Base-by-base conservation (phyloP, 176 grass and related monocot genomes). In the Oryza punctata region DNA sequence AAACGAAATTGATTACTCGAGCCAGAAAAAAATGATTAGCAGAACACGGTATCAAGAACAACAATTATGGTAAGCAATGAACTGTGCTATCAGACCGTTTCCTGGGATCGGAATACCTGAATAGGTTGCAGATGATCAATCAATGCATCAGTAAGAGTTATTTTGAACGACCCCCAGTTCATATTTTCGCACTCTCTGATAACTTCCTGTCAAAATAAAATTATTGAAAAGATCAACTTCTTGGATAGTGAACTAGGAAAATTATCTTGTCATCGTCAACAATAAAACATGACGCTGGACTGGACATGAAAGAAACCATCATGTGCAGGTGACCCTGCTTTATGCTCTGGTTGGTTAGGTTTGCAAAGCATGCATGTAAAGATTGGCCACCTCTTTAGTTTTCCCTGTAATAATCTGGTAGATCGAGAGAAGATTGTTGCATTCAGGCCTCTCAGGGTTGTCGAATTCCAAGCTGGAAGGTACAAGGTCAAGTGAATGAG, bases 141-240 rank as follows among this genome's bases (percentile, higher is more conserved):
- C 61, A 96, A 81, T 40, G 91, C 91, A 85, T 98, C 96, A 14
- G 91, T 90, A 60, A 98, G 89, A 49, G 75, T 92, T 60, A 28
- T 41, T 73, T 98, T 98, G 77, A 98, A 98, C 73, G 93, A 79
- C 12, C 96, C 96, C 96, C 96, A 98, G 79, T 94, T 96, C 96
- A 98, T 94, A 89, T 93, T 76, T 94, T 85, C 79, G 65, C 93
- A 98, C 82, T 98, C 96, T 0, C 73, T 64, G 65, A 79, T 61
- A 90, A 98, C 87, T 92, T 98, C 93, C 96, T 98, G 93, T 19
- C 12, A 74, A 70, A 79, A 64, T 27, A 45, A 78, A 63, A 67
- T 69, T 50, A 70, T 19, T 30, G n/a, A 54, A 85, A 67, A 12
- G 37, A 78, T 78, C 44, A 79, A 52, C 27, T 25, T 54, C 12